phyloP scores from a whole-genome alignment of 805 yeast species.

The Ogataea haglerorum region DNA sequence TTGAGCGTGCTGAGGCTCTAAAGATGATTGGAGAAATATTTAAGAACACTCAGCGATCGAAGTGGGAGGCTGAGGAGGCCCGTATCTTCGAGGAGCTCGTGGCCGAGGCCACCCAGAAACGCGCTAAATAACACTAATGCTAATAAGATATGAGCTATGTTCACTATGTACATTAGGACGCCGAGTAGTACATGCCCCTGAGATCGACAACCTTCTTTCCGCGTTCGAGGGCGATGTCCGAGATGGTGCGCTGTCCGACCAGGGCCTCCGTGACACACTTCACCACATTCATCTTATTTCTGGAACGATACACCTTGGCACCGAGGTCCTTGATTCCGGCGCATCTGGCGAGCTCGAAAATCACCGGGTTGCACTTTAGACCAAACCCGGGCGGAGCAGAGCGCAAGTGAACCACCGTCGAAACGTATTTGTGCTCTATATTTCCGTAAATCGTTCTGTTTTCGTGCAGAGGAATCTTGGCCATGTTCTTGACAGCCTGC shows the following conservation, averaged over 20 bases:
- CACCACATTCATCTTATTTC: conserved; percentile 93
- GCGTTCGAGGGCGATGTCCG: conserved; percentile 84
- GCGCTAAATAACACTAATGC: conserved; percentile 41
- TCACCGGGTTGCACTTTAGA: conserved; percentile 82
- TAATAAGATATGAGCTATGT: conserved; percentile 17
- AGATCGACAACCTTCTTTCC: conserved; percentile 95
- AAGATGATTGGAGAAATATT: conserved; percentile 69
- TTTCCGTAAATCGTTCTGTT: conserved; percentile 87
- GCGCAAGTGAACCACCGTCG: conserved; percentile 75
- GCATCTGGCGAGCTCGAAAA: conserved; percentile 86
- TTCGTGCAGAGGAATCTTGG: conserved; percentile 81
- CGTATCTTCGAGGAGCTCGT: conserved; percentile 87
- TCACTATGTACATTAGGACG: conserved; percentile 19
- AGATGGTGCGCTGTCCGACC: conserved; percentile 70
- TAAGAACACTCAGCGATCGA: conserved; percentile 62
- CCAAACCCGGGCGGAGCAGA: conserved; percentile 95
- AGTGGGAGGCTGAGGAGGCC: conserved; percentile 91
- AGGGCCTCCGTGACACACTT: conserved; percentile 88
- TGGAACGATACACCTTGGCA: conserved; percentile 86
- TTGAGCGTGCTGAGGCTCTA: conserved; percentile 77
- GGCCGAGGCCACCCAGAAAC: conserved; percentile 72
- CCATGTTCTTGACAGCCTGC: conserved; percentile 87
- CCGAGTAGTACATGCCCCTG: conserved; percentile 75
- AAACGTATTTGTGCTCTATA: conserved; percentile 79
- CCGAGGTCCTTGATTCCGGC: conserved; percentile 93